Base-by-base conservation (phyloP, 495 filamentous ascomycete species). In the Viridothelium virens region DNA sequence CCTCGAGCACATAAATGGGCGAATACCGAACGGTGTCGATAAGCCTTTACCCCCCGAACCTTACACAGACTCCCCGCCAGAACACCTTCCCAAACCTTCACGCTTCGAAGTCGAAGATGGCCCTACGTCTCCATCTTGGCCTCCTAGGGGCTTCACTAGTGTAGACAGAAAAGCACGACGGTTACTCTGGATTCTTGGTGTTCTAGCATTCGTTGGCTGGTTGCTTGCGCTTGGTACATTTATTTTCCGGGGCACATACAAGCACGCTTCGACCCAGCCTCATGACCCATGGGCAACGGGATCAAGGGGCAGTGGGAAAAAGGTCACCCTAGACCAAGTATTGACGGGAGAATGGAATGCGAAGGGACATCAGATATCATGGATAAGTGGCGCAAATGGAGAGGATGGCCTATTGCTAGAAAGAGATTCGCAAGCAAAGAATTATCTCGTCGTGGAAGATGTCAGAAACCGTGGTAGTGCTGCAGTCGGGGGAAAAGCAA, bases 331-430 rank as follows among this genome's bases (percentile, higher is more conserved):
- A 16, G 85, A 93, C 61, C 88, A 96, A 71, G 85, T 96, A 11
- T 79, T 93, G 74, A 74, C 68, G 2, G 90, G 92, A 16, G 73
- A 81, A 71, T 98, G 92, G 91, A 77, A 77, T 9, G 76, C 91
- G 31, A 77, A 76, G 53, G 81, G 78, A 56, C 90, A 93, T 72
- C 82, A 81, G 36, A 89, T 97, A 64, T 86, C 87, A 11, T 98
- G 94, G 94, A 93, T 97, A 64, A 85, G 85, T 9, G 91, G 91
- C 6, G 82, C 91, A 34, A 81, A 89, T 63, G 91, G 91, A 36
- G 89, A 96, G 75, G 92, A 97, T 75, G 92, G 92, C 4, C 79
- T 97, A 36, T 73, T 96, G 53, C 80, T 97, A 34, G 89, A 95
- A 74, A 76, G 79, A 69, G 82, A 78, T 16, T 83, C 80, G 46